Base-by-base conservation (phyloP, 2,329 filamentous ascomycete genomes). In the Colletotrichum ledebouriae region DNA sequence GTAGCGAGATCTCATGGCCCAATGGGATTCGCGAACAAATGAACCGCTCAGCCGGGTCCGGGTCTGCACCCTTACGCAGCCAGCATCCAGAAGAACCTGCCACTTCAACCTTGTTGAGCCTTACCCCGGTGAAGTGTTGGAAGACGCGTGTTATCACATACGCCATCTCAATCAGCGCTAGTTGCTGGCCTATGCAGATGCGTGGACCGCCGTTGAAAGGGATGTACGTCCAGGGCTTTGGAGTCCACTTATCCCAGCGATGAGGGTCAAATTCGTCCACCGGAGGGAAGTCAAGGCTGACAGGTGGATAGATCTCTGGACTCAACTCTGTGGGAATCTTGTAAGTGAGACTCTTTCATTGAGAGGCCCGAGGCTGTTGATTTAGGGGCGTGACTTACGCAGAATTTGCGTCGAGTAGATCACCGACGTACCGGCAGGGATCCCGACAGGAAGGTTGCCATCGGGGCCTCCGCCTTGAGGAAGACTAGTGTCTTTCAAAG, bases 401-500 rank as follows among this genome's bases (percentile, higher is more conserved):
- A 56, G 44, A 12, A 63, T 2, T 17, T 63, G 60, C 5, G 60
- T 49, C 1, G 60, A 63, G 34, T 57, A 63, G 9, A 63, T 55
- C 13, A 57, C 33, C 2, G 33, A 25, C 9, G 60, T 63, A 12
- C 60, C 60, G 6, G 60, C 50, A 75, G 76, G 46, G 80, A 79
- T 2, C 80, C 81, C 73, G 86, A 85, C 84, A 85, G 85, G 33
- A 79, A 73, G 58, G 85, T 79, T 2, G 83, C 81, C 57, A 82
- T 84, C 73, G 86, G 86, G 49, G 81, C 76, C 52, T 86, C 73
- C 9, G 78, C 78, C 13, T 84, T 81, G 71, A 81, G 93, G 93
- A 1, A 97, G 85, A 0, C 88, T 92, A 2, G 92, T 94, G 79
- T 94, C 90, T 66, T 83, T 84, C 12, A 93, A 84, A 11, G 92